Base-by-base conservation (phyloP, 345 rosid genomes). In the Sisymbrium irio region DNA sequence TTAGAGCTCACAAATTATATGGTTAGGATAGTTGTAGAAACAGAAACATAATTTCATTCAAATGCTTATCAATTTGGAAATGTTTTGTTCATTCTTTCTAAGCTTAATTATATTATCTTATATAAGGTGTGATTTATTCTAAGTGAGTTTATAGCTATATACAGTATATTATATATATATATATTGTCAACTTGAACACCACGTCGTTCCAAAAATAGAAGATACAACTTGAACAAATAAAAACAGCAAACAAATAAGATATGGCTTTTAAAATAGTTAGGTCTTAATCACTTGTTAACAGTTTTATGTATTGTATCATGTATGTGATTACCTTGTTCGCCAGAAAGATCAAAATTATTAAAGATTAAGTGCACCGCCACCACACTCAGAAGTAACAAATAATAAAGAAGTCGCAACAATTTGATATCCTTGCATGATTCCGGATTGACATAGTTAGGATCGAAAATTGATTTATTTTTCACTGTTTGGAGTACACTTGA, bases 191-290 rank as follows among this genome's bases (percentile, higher is more conserved):
- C 56, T 5, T 72, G 44, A 51, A n/a, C n/a, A n/a, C 9, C 28
- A 7, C 14, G 64, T 20, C 41, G 36, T 62, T 72, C 62, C 36
- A 18, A 10, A 70, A n/a, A 35, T 9, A 70, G 66, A 70, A 35
- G 30, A 60, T 49, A 27, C 67, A 61, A 8, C 12, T 60, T 49
- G 28, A 60, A 36, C 41, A 47, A 37, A n/a, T 7, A 50, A 40
- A 40, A 0, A 11, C n/a, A 6, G 4, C 28, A 30, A 7, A 8
- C 50, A 33, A 33, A 33, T 1, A 33, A 55, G 39, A 67, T 27
- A 51, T 40, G 4, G 50, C n/a, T 2, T 46, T 60, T 35, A 20
- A 46, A 22, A 35, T n/a, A 22, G 18, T 35, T 6, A 35, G 37
- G 66, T 60, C 59, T 36, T 47, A 59, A 36, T 47, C 75, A 59